A percentile compares a stretch with the other conserved stretches of the same genome.
Conservation (phyloP, 1,284 basidiomycete species). For the Golubevia pallescens region DNA sequence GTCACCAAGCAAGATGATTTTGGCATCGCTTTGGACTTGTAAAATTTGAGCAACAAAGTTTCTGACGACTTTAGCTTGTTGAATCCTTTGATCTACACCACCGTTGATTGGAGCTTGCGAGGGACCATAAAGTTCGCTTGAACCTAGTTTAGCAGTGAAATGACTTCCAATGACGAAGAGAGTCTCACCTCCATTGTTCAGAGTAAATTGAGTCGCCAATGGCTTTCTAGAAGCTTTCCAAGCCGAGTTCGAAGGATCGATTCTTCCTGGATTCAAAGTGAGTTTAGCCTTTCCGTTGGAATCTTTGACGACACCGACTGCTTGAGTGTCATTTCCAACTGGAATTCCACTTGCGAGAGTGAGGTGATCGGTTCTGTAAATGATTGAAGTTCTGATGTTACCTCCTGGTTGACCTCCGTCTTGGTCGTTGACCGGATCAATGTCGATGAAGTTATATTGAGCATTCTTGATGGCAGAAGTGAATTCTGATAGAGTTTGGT, state of each 20-base stretch:
- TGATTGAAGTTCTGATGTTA: conserved; percentile 71
- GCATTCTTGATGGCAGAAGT: conserved; percentile 68
- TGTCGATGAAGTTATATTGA: conserved; percentile 68
- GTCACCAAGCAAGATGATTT: conserved; percentile 71
- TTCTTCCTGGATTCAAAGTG: conserved; percentile 73
- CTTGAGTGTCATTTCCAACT: conserved; percentile 68
- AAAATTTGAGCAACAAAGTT: conserved; percentile 69
- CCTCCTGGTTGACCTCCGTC: conserved; percentile 74
- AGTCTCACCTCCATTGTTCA: conserved; percentile 67
- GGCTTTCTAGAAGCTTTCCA: conserved; percentile 74
- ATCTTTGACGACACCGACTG: conserved; percentile 61
- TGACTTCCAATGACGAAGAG: conserved; percentile 74
- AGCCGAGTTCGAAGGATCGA: conserved; percentile 70
- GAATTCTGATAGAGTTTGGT: conserved; percentile 70
- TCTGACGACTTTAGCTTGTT: conserved; percentile 69
- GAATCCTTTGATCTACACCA: conserved; percentile 68
- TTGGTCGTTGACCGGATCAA: conserved; percentile 69
- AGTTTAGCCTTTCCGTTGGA: conserved; percentile 66
- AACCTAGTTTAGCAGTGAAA: conserved; percentile 71
- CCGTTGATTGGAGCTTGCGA: conserved; percentile 72
- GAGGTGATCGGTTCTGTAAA: conserved; percentile 69
- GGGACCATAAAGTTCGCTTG: conserved; percentile 70
- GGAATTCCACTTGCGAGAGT: conserved; percentile 68
- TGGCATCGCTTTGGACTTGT: conserved; percentile 67
- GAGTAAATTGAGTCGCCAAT: conserved; percentile 67